These are phyloP conservation scores for Colletotrichum kahawae DNA, from an alignment of 2,329 filamentous ascomycete genomes.

Conservation along the genomic window DNA sequence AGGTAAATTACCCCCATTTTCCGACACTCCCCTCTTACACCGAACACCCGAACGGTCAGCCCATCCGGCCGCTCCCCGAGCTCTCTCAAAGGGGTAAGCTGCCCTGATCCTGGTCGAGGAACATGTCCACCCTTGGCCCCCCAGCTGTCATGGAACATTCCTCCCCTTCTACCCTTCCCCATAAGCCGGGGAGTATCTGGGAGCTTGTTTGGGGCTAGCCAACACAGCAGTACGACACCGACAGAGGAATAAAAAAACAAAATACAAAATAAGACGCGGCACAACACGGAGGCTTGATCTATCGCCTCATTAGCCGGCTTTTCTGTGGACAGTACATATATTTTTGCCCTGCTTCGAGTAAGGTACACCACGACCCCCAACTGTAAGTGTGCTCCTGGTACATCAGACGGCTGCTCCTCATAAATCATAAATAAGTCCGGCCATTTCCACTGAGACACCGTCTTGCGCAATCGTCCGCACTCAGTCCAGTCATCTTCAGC, in stretches of 20 bases:
- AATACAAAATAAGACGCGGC: background rate
- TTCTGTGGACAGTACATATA: background rate
- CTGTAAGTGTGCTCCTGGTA: background rate
- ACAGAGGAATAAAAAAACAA: background rate
- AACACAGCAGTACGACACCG: background rate
- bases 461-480: constrained; percentile 13
- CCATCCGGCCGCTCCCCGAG: constrained; percentile 4
- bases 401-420: background rate
- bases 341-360: background rate
- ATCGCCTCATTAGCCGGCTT: background rate
- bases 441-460: constrained; percentile 13
- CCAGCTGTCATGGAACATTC: constrained; percentile 22
- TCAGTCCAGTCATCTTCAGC: background rate
- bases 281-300: background rate
- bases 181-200: constrained; percentile 11
- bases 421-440: background rate
- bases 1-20: background rate
- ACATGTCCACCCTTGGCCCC: background rate
- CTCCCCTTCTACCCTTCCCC: constrained; percentile 11
- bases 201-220: constrained; percentile 17
- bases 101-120: background rate
- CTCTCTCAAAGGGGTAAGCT: constrained; percentile 9
- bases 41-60: constrained; percentile 11
- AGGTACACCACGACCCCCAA: background rate
- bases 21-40: background rate